phyloP scores from a whole-genome alignment of 441 rosid species.

The Gossypium schwendimanii region DNA sequence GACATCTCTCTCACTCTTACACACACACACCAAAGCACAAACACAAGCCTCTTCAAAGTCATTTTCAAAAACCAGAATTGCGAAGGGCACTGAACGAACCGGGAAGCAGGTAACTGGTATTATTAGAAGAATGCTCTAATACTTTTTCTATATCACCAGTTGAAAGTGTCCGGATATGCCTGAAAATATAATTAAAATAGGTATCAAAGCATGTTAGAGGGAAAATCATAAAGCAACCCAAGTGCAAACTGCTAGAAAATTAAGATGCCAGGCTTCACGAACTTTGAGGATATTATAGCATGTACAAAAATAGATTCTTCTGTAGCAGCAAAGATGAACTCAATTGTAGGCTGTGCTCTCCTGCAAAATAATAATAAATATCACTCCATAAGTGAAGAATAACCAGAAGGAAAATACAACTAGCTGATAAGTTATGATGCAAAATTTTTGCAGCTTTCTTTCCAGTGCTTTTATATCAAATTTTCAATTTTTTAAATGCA shows the following conservation, averaged over 20 bases:
- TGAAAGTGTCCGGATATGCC: conserved; percentile 84
- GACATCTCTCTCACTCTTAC: neutral
- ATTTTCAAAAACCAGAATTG: conserved; percentile 13
- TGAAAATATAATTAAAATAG: conserved; percentile 27
- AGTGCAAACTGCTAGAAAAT: conserved; percentile 17
- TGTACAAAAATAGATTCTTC: conserved; percentile 93
- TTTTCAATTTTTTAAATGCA: neutral
- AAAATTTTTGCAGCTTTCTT: neutral
- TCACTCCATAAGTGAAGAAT: conserved; percentile 4
- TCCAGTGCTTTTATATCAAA: neutral
- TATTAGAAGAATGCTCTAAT: conserved; percentile 49
- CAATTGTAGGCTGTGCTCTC: conserved; percentile 84
- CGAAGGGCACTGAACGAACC: conserved; percentile 41
- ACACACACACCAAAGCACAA: neutral
- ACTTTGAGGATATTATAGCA: conserved; percentile 88
- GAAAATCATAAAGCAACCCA: conserved; percentile 10
- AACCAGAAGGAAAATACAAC: neutral
- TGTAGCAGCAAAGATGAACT: conserved; percentile 93
- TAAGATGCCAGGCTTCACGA: conserved; percentile 30
- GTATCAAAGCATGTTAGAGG: conserved; percentile 17
- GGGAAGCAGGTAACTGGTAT: conserved; percentile 67
- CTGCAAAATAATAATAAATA: conserved; percentile 39
- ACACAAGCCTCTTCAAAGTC: neutral
- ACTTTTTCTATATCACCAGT: conserved; percentile 69
- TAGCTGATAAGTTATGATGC: neutral